Conservation (phyloP, 208 protist genomes). For the Novymonas esmeraldas region DNA sequence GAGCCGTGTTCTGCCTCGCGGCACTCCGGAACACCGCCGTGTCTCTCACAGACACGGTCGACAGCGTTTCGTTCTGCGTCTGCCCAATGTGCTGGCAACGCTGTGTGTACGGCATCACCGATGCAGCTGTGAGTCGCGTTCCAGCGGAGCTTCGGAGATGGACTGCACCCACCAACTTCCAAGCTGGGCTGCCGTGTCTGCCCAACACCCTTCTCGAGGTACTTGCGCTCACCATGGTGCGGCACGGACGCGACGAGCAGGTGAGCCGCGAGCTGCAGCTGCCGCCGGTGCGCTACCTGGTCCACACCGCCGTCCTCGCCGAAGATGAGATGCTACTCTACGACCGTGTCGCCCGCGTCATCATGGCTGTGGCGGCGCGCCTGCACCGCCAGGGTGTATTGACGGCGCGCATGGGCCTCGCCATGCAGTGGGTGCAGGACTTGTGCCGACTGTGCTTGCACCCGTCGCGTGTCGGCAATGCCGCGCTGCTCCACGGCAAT, state of each 20-base stretch:
- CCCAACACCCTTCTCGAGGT: constrained; percentile 21
- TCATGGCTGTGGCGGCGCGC: constrained; percentile 23
- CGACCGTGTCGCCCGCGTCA: constrained; percentile 27
- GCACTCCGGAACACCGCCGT: not conserved
- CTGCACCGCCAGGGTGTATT: constrained; percentile 45
- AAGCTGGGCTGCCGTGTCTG: constrained; percentile 6
- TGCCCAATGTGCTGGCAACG: constrained; percentile 15
- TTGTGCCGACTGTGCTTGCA: constrained; percentile 47
- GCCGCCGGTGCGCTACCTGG: constrained; percentile 19
- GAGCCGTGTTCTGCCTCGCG: not conserved
- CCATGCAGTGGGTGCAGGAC: constrained; percentile 54
- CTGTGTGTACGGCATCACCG: constrained; percentile 6
- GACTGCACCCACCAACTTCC: not conserved
- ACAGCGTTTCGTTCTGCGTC: constrained; percentile 5
- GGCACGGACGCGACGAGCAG: constrained; percentile 45
- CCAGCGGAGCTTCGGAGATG: not conserved
- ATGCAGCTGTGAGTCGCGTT: not conserved
- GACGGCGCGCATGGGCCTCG: constrained; percentile 25
- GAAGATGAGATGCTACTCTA: constrained; percentile 43
- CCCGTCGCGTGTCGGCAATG: constrained; percentile 25
- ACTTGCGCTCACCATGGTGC: constrained; percentile 39
- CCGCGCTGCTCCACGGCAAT: constrained; percentile 20
- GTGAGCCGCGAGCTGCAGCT: constrained; percentile 40
- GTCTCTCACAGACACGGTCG: not conserved
- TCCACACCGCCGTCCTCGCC: constrained; percentile 15